Evolutionary conservation across 1,284 basidiomycete genomes (phyloP).

Genomic region (Xerocomus nothofagi): DNA sequence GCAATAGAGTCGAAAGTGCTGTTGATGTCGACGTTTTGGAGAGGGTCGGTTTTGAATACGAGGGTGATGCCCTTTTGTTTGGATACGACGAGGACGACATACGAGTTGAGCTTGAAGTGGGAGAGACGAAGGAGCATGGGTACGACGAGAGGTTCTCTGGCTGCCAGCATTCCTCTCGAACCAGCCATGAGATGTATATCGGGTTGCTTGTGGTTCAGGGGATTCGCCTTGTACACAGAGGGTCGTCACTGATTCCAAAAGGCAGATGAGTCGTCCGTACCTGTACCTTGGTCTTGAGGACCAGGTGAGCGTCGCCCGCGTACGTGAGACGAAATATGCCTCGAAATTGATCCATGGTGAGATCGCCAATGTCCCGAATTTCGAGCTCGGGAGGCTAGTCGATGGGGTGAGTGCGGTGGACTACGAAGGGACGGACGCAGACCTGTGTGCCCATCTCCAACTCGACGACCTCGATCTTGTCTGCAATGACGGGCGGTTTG

Average conservation of each 20-base stretch:
- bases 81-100: slow-evolving; percentile 96
- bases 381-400: slow-evolving; percentile 92
- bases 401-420: slow-evolving; percentile 6
- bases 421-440: slow-evolving; percentile 36
- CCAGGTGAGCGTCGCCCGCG: slow-evolving; percentile 93
- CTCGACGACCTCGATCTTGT: slow-evolving; percentile 96
- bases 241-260: slow-evolving; percentile 4
- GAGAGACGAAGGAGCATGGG: slow-evolving; percentile 99
- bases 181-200: slow-evolving; percentile 78
- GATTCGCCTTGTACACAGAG: slow-evolving; percentile 72
- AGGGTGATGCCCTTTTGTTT: slow-evolving; percentile 97
- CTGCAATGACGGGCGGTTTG: slow-evolving; percentile 97
- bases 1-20: slow-evolving; percentile 98
- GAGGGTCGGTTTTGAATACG: slow-evolving; percentile 99
- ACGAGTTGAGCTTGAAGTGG: slow-evolving; percentile 90
- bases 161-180: slow-evolving; percentile 83
- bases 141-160: slow-evolving; percentile 90
- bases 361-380: slow-evolving; percentile 96
- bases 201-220: slow-evolving; percentile 86
- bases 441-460: slow-evolving; percentile 98
- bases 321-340: slow-evolving; percentile 98
- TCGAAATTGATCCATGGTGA: slow-evolving; percentile 93
- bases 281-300: slow-evolving; percentile 96
- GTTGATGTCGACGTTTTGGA: slow-evolving; percentile 97
- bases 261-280: slow-evolving; percentile 41